phyloP scores from a whole-genome alignment of 1,284 basidiomycete species.

The Leccinum angustisporum region DNA sequence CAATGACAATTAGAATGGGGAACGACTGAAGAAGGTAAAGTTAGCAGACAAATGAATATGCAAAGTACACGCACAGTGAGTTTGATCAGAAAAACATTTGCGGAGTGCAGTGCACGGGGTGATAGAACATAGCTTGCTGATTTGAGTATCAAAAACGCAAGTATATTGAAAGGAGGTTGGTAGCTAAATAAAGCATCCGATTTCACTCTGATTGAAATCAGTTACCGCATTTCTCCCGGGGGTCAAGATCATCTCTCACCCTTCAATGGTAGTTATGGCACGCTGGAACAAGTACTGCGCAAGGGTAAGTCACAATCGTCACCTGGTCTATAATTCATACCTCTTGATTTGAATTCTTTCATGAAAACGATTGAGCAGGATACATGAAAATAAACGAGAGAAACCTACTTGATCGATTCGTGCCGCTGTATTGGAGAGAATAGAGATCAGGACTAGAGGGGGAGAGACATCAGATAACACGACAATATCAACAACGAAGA shows the following conservation, averaged over 20 bases:
- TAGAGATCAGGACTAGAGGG: conserved; percentile 73
- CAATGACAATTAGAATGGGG: conserved; percentile 77
- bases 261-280: conserved; percentile 85
- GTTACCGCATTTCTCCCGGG: conserved; percentile 1
- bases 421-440: conserved; percentile 83
- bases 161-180: conserved; percentile 81
- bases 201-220: conserved; percentile 58
- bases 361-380: conserved; percentile 6
- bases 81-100: conserved; percentile 83
- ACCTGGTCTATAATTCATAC: conserved; percentile 36
- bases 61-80: conserved; percentile 43
- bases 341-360: conserved; percentile 80
- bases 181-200: conserved; percentile 90
- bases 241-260: conserved; percentile 44
- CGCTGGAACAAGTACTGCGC: conserved; percentile 83
- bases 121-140: conserved; percentile 72
- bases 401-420: conserved; percentile 69
- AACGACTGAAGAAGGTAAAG: conserved; percentile 50
- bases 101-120: conserved; percentile 72
- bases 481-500: conserved; percentile 9
- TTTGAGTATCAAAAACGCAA: conserved; percentile 76
- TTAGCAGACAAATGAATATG: conserved; percentile 5
- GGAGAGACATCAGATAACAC: background rate
- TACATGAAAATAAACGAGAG: conserved; percentile 1
- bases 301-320: conserved; percentile 11